These are phyloP conservation scores for Paradendryphiella salina DNA, from an alignment of 2,329 filamentous ascomycete species.

Conservation along the genomic window DNA sequence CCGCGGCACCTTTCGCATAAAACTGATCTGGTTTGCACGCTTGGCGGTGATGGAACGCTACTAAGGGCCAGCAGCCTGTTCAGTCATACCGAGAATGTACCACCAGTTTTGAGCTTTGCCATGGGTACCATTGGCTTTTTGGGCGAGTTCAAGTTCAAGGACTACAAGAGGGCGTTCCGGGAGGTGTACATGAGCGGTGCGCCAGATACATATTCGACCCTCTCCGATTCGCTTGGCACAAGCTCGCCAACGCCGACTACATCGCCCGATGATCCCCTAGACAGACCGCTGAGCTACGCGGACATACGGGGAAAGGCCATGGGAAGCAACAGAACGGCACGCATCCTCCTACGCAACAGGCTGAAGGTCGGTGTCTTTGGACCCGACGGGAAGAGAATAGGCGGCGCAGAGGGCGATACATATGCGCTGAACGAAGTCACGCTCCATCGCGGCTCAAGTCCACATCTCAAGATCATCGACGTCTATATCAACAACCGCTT, in stretches of 20 bases:
- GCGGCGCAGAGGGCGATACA: constrained; percentile 45
- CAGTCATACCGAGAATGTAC: constrained; percentile 77
- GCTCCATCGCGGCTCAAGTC: constrained; percentile 85
- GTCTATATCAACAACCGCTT: constrained; percentile 88
- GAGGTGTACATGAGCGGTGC: constrained; percentile 87
- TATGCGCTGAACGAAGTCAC: constrained; percentile 94
- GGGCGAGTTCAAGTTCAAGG: constrained; percentile 92
- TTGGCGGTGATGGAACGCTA: constrained; percentile 93
- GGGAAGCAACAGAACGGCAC: constrained; percentile 72
- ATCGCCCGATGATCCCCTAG: constrained; percentile 59
- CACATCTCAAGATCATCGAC: constrained; percentile 88
- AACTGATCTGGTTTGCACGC: constrained; percentile 84
- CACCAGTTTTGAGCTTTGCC: constrained; percentile 90
- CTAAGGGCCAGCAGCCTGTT: constrained; percentile 84
- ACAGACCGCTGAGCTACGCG: constrained; percentile 61
- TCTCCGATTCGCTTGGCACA: constrained; percentile 73
- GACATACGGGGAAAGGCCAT: constrained; percentile 78
- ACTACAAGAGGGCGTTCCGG: constrained; percentile 88
- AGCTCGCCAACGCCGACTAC: constrained; percentile 67
- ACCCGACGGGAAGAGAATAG: constrained; percentile 60
- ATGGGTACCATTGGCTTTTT: constrained; percentile 96
- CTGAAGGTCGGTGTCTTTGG: constrained; percentile 85
- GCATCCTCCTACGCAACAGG: constrained; percentile 82
- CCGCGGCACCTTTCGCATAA: constrained; percentile 64
- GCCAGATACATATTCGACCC: constrained; percentile 52